phyloP scores from a whole-genome alignment of 1,139 yeast genomes.

The Sugiyamaella japonica region DNA sequence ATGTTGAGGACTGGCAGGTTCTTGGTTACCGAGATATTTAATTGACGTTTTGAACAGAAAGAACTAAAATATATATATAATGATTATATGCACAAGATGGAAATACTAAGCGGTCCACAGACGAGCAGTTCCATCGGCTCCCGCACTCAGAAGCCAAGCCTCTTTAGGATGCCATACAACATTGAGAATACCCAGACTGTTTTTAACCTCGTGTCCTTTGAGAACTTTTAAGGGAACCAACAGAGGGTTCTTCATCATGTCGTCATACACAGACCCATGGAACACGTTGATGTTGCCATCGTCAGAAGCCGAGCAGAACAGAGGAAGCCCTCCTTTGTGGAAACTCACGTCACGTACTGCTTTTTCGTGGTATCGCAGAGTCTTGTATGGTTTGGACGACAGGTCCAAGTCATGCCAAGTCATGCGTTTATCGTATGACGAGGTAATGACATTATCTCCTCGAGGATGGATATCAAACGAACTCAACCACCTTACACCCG shows the following conservation, averaged over 20 bases:
- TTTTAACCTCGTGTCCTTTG: conserved; percentile 82
- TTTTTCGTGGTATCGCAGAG: conserved; percentile 88
- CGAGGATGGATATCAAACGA: conserved; percentile 92
- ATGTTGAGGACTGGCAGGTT: conserved; percentile 67
- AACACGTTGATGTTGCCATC: conserved; percentile 92
- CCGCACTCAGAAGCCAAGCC: conserved; percentile 98
- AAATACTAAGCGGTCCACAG: conserved; percentile 83
- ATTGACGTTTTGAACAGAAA: not conserved
- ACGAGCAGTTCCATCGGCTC: conserved; percentile 96
- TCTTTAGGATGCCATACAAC: conserved; percentile 97
- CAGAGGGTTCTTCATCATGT: conserved; percentile 90
- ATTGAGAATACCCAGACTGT: conserved; percentile 85
- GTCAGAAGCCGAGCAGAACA: conserved; percentile 95
- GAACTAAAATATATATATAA: not conserved
- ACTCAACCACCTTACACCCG: conserved; percentile 96
- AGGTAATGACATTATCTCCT: conserved; percentile 91
- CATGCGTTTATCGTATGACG: conserved; percentile 91
- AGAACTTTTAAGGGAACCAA: conserved; percentile 94
- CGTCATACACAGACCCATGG: conserved; percentile 97
- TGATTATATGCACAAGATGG: conserved; percentile 6
- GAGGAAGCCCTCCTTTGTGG: conserved; percentile 83
- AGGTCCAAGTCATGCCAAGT: conserved; percentile 97
- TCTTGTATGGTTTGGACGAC: conserved; percentile 88
- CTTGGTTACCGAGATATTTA: conserved; percentile 49
- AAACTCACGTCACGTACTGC: conserved; percentile 88